These are phyloP conservation scores for Saussurea involucrata DNA, from an alignment of 129 eudicot genomes.

Conservation along the genomic window DNA sequence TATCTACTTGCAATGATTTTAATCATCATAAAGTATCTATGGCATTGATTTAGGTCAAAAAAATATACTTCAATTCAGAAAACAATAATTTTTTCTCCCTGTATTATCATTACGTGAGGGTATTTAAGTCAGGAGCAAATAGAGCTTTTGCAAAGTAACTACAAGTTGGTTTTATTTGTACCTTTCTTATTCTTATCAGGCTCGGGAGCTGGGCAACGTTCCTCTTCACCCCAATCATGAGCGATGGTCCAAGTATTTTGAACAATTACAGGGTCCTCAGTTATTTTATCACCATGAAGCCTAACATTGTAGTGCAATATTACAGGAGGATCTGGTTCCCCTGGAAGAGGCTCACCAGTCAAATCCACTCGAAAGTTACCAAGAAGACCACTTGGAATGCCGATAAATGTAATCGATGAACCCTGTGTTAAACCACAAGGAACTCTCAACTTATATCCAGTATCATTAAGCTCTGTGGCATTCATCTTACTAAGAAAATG, in stretches of 20 bases:
- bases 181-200: conserved; percentile 71
- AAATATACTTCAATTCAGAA: neutral
- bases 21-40: neutral
- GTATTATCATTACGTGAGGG: neutral
- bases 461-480: conserved; percentile 56
- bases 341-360: conserved; percentile 89
- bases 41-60: neutral
- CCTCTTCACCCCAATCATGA: conserved; percentile 98
- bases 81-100: neutral
- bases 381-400: conserved; percentile 88
- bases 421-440: conserved; percentile 99
- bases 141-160: neutral
- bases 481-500: conserved; percentile 81
- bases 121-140: neutral
- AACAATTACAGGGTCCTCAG: conserved; percentile 93
- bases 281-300: conserved; percentile 82
- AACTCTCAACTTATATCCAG: conserved; percentile 61
- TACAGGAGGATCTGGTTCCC: conserved; percentile 92
- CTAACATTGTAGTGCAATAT: conserved; percentile 93
- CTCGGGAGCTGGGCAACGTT: conserved; percentile 82
- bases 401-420: conserved; percentile 87
- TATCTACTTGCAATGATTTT: neutral
- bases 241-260: conserved; percentile 92
- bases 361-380: conserved; percentile 87
- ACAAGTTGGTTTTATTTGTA: neutral